phyloP scores from a whole-genome alignment of 768 basidiomycete genomes.

The Hemileccinum rubropunctum region DNA sequence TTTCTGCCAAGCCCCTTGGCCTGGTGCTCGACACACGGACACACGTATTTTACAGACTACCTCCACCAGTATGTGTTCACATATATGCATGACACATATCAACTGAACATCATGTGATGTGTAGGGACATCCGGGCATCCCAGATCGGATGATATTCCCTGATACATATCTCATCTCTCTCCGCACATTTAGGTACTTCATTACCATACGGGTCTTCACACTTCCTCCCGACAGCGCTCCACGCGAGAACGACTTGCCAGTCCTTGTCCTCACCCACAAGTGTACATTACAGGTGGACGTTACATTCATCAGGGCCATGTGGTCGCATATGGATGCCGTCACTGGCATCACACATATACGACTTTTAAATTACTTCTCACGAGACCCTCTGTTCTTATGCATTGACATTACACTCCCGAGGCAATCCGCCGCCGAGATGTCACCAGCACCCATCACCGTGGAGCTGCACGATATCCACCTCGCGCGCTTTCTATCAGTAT shows the following conservation, averaged over 20 bases:
- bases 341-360: background rate
- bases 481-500: too few relatives aligned
- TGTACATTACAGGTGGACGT: too few relatives aligned
- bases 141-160: background rate
- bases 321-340: background rate
- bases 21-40: slow-evolving; percentile 1
- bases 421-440: background rate
- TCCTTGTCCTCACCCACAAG: background rate
- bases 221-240: background rate
- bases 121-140: too few relatives aligned
- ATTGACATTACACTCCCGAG: background rate
- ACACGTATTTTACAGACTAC: background rate
- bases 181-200: too few relatives aligned
- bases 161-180: background rate
- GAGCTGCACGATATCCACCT: background rate
- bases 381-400: background rate
- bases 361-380: background rate
- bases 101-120: too few relatives aligned
- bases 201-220: background rate
- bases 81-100: too few relatives aligned
- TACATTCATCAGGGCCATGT: too few relatives aligned
- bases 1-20: rapidly evolving
- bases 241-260: background rate
- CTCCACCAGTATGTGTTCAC: background rate
- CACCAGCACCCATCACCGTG: background rate